A percentile compares a stretch with the other conserved stretches of the same genome.
Evolutionary conservation across 1,284 basidiomycete species (phyloP).

Genomic region (Ustilago hordei): DNA sequence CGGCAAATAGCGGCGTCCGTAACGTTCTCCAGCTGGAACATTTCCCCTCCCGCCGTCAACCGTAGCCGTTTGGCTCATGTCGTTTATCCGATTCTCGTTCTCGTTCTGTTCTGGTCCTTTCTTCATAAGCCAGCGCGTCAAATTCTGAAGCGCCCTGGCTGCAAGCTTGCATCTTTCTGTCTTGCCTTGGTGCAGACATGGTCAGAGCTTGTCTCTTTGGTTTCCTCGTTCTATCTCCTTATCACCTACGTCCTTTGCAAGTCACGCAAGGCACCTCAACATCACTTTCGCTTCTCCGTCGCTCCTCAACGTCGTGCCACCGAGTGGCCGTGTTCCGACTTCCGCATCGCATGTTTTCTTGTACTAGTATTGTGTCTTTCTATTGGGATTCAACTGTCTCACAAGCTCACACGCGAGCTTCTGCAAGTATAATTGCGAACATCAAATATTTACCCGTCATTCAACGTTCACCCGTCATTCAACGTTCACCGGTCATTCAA

Average conservation of each 20-base stretch:
- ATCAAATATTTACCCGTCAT: neutral
- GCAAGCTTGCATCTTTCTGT: slow-evolving; percentile 13
- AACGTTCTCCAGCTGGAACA: neutral
- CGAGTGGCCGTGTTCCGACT: slow-evolving; percentile 16
- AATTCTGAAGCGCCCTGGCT: slow-evolving; percentile 56
- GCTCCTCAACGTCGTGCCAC: slow-evolving; percentile 12
- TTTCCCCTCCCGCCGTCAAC: neutral
- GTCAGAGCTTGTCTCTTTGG: slow-evolving; percentile 19
- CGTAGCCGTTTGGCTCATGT: neutral
- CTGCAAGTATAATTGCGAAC: slow-evolving; percentile 9
- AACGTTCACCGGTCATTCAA: no score
- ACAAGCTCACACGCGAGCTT: slow-evolving; percentile 6
- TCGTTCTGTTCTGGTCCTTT: slow-evolving; percentile 5
- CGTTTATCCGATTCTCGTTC: neutral
- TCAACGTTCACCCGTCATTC: neutral
- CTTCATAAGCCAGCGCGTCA: slow-evolving; percentile 42
- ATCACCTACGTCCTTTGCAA: neutral
- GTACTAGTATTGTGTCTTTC: slow-evolving; percentile 23
- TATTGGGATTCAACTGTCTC: neutral
- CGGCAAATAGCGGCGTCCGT: neutral
- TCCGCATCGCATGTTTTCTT: slow-evolving; percentile 32
- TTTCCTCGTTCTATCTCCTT: slow-evolving; percentile 4
- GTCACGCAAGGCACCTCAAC: neutral
- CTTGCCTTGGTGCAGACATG: neutral
- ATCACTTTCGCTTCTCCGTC: neutral